Evolutionary conservation across 2,329 filamentous ascomycete species (phyloP).

Genomic region (Cadophora sp.): DNA sequence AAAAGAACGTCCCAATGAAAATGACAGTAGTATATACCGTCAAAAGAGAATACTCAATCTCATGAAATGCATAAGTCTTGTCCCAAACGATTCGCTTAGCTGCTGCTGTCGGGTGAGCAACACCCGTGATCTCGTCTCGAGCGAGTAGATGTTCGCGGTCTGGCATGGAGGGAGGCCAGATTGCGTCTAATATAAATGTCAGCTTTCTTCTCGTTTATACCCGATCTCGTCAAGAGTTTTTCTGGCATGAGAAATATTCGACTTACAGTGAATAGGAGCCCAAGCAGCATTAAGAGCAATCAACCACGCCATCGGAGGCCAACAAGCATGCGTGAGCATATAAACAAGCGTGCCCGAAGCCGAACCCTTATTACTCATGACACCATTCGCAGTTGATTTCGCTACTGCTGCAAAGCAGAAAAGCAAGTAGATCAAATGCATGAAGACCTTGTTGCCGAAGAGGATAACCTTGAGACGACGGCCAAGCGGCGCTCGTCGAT

Average conservation of each 20-base stretch:
- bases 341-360: slow-evolving; percentile 45
- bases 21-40: slow-evolving; percentile 57
- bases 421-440: slow-evolving; percentile 55
- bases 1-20: slow-evolving; percentile 47
- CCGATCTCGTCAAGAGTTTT: too few species aligned
- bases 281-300: slow-evolving; percentile 46
- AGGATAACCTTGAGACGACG: slow-evolving; percentile 61
- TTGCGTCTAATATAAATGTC: slow-evolving; percentile 53
- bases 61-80: slow-evolving; percentile 61
- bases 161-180: slow-evolving; percentile 64
- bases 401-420: slow-evolving; percentile 51
- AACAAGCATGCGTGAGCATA: slow-evolving; percentile 65
- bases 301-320: slow-evolving; percentile 62
- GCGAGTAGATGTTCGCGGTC: slow-evolving; percentile 63
- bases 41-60: slow-evolving; percentile 59
- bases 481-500: slow-evolving; percentile 57
- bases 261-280: slow-evolving; percentile 55
- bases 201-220: too few species aligned
- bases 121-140: slow-evolving; percentile 62
- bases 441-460: slow-evolving; percentile 60
- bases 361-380: slow-evolving; percentile 55
- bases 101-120: slow-evolving; percentile 55
- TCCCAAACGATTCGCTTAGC: slow-evolving; percentile 23
- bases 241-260: too few species aligned
- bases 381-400: slow-evolving; percentile 17